Conservation (phyloP, 495 filamentous ascomycete genomes). For the Penicillium mononematosum region DNA sequence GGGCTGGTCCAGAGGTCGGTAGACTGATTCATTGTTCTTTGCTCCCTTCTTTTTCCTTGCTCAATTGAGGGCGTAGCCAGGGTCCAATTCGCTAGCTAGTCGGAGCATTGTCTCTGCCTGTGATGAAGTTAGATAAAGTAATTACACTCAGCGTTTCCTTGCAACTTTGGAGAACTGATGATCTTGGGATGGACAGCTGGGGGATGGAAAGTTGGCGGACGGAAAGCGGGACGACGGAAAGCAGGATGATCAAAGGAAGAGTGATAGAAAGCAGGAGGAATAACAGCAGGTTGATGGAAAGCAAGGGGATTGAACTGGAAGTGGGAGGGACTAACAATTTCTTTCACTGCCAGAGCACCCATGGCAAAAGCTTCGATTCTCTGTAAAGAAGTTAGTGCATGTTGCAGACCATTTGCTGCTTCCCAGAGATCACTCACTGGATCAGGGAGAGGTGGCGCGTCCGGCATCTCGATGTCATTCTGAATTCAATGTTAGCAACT, state of each 20-base stretch:
- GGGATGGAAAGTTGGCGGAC: background rate
- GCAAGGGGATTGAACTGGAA: background rate
- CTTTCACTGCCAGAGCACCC: background rate
- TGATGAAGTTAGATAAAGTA: background rate
- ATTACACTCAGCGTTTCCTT: background rate
- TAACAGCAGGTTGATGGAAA: background rate
- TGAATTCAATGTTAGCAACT: background rate
- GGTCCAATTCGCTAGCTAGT: background rate
- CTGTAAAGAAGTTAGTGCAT: background rate
- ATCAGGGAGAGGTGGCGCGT: constrained; percentile 4
- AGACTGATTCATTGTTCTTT: no score
- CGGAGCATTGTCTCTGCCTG: background rate
- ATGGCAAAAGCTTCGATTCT: background rate
- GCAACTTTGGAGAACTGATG: background rate
- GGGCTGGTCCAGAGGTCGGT: background rate
- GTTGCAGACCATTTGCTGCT: background rate
- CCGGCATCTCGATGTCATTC: constrained; percentile 15
- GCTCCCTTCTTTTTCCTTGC: no score
- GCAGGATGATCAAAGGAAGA: background rate
- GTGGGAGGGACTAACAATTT: constrained; percentile 1
- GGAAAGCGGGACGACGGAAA: background rate
- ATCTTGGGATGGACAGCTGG: background rate
- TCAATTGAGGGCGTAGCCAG: background rate
- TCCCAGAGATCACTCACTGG: background rate
- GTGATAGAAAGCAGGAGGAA: background rate